Conservation (phyloP, 768 basidiomycete species). For the Gloeophyllum trabeum region DNA sequence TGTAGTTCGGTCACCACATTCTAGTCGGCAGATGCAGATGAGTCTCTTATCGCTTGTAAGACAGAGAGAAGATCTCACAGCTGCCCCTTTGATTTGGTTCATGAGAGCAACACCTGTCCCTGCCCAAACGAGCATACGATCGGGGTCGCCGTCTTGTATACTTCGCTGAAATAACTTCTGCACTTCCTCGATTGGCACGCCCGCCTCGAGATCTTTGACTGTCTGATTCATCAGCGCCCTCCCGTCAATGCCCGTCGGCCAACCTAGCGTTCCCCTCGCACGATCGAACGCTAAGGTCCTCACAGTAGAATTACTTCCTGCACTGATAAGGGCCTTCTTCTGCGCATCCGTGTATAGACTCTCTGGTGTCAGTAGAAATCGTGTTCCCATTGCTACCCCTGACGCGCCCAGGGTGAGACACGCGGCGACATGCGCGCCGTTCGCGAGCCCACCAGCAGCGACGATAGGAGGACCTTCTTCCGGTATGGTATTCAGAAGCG, state of each 20-base stretch:
- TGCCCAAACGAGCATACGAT: conserved; percentile 54
- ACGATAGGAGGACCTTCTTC: conserved; percentile 40
- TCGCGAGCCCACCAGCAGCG: conserved; percentile 66
- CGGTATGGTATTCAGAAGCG: conserved; percentile 33
- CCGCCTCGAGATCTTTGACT: conserved; percentile 43
- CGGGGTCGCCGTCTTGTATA: conserved; percentile 29
- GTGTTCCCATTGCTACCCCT: conserved; percentile 64
- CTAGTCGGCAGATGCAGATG: conserved; percentile 23
- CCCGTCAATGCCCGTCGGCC: conserved; percentile 26
- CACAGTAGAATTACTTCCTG: conserved; percentile 13
- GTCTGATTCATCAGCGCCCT: conserved; percentile 46
- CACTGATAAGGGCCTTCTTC: conserved; percentile 21
- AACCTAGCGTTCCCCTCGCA: conserved; percentile 17
- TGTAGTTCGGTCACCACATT: conserved; percentile 44
- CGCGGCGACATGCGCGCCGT: conserved; percentile 53
- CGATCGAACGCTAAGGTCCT: conserved; percentile 23
- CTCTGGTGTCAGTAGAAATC: conserved; percentile 61
- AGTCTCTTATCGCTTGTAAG: conserved; percentile 7
- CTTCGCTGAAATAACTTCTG: conserved; percentile 35
- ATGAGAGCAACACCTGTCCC: conserved; percentile 55
- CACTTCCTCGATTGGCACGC: conserved; percentile 30
- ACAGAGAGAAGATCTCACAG: conserved; percentile 18
- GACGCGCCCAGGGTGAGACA: conserved; percentile 56
- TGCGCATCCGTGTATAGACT: conserved; percentile 24
- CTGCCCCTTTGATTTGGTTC: conserved; percentile 27